phyloP scores from a whole-genome alignment of 495 filamentous ascomycete genomes.

The Podospora tetraspora region DNA sequence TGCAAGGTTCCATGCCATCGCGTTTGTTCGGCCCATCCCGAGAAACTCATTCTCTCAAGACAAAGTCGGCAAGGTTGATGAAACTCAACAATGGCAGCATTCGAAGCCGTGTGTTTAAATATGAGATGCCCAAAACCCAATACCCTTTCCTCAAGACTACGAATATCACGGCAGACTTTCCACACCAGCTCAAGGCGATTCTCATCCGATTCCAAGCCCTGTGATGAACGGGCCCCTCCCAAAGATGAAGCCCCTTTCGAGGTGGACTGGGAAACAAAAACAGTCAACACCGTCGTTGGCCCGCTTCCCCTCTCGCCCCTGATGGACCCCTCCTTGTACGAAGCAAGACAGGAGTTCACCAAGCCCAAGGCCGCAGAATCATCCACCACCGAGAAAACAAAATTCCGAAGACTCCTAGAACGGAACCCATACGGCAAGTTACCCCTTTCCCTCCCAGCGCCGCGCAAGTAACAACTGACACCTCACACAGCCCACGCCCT shows the following conservation, averaged over 20 bases:
- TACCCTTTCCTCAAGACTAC: background rate
- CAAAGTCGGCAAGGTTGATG: background rate
- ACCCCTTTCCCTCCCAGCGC: constrained; percentile 11
- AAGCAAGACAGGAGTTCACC: constrained; percentile 28
- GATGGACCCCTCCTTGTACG: constrained; percentile 45
- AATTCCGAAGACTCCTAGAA: constrained; percentile 48
- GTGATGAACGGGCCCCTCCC: background rate
- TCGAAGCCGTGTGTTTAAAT: background rate
- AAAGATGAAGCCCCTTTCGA: constrained; percentile 8
- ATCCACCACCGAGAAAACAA: constrained; percentile 27
- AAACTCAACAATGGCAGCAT: background rate
- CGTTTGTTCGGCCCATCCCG: background rate
- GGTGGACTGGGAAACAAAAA: constrained; percentile 31
- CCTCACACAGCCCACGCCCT: constrained; percentile 45
- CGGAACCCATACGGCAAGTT: constrained; percentile 57
- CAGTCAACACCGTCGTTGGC: constrained; percentile 35
- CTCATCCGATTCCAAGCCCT: background rate
- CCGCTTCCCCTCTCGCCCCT: constrained; percentile 45
- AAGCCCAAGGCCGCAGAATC: constrained; percentile 22
- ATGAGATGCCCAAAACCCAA: background rate
- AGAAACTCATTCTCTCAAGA: background rate
- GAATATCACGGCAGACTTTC: background rate
- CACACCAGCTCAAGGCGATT: background rate
- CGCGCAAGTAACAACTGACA: constrained; percentile 8
- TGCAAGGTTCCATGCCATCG: background rate